phyloP scores from a whole-genome alignment of 257 asterid species.

The Echites panduratus region DNA sequence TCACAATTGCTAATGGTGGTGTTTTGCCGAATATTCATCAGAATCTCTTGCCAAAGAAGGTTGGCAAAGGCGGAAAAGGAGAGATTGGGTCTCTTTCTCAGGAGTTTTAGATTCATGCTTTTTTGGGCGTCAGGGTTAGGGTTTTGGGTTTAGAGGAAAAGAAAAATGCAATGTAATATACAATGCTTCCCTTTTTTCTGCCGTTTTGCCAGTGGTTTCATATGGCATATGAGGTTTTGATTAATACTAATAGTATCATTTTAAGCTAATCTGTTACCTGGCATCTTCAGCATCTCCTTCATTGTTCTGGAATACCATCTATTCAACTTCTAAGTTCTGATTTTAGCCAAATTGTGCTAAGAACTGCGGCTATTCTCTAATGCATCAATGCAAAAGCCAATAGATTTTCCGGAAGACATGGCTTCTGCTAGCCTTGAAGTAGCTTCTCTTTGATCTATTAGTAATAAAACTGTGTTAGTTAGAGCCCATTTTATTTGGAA shows the following conservation, averaged over 20 bases:
- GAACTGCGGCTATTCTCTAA: slow-evolving; percentile 32
- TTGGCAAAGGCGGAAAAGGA: slow-evolving; percentile 19
- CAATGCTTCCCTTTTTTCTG: neutral
- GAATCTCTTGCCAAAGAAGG: slow-evolving; percentile 21
- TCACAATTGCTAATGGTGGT: slow-evolving; percentile 26
- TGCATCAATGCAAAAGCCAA: slow-evolving; percentile 53
- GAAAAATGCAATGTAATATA: neutral
- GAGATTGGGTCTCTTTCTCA: slow-evolving; percentile 21
- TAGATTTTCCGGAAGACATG: slow-evolving; percentile 56
- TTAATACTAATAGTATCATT: no score
- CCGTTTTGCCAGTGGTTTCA: neutral
- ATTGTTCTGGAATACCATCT: neutral
- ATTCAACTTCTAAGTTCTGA: neutral
- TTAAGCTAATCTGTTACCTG: no score
- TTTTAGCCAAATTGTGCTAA: neutral
- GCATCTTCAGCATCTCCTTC: neutral
- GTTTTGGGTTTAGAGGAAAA: neutral
- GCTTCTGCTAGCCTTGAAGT: slow-evolving; percentile 44
- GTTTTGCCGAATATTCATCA: slow-evolving; percentile 22
- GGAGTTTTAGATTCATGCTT: slow-evolving; percentile 13
- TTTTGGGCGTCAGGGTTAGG: neutral
- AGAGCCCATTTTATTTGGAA: slow-evolving; percentile 38
- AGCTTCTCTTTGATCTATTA: slow-evolving; percentile 35
- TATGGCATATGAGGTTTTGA: neutral
- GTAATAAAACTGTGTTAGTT: slow-evolving; percentile 32